Evolutionary conservation across 495 filamentous ascomycete species (phyloP), one percentile per base, ranked within the genome.

Genomic region (Penicillium pulvis): DNA sequence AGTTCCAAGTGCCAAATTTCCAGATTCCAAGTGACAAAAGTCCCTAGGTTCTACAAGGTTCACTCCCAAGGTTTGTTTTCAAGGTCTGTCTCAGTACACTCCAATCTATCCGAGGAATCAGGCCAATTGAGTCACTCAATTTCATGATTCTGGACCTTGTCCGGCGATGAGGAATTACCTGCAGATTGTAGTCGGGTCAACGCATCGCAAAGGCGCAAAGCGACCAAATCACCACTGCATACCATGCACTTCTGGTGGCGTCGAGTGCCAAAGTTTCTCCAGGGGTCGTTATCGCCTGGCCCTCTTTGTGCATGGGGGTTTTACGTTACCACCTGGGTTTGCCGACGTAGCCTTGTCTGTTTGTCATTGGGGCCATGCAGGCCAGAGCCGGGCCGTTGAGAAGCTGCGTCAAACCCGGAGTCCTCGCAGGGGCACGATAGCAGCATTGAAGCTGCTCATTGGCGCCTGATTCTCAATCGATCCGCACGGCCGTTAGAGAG

Each of bases 301-400:
- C 14, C 14, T 39, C 14, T 16, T 39, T 39, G 11, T 12, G 14
- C 1, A 23, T 23, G 10, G 6, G 33, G 12, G 20, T 28, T 47
- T 23, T 4, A 4, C 24, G 16, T 41, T 41, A 23, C 20, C 6
- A 41, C 16, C 39, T 41, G 12, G 33, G 2, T 36, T 36, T 36
- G 33, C 12, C 14, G 14, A 41, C 39, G 39, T 17, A 41, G 16
- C 14, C 16, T 41, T 57, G 55, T 30, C 52, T 47, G 35, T 47
- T 63, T 63, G 56, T 24, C 31, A 57, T 49, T 56, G 56, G 52
- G 51, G 50, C 59, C 61, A 60, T 60, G 61, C 61, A 64, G 43
- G 16, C 31, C n/a, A 19, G 16, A 54, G 8, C 39, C 45, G 35
- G 45, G 36, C 57, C 53, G 61, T 57, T 57, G 52, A 57, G 28